Evolutionary conservation across 441 rosid species (phyloP), one percentile per base, ranked within the genome.

Genomic region (Omphalea diandra): DNA sequence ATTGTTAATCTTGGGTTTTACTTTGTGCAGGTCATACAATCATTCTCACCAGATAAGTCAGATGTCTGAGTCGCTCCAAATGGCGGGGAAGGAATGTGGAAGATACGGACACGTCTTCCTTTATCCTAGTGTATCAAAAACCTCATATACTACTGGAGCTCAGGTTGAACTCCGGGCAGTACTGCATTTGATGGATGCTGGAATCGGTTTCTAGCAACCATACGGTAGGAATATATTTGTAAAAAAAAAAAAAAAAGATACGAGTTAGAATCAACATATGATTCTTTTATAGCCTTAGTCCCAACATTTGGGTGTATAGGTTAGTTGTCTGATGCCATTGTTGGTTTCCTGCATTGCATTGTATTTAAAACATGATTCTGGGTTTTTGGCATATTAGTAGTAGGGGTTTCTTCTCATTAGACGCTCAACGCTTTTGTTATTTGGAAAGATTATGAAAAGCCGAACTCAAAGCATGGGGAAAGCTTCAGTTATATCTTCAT

Each of bases 11-110:
- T 14, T 0, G 0, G 40, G 49, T 44, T 69, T 55, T 20, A 41
- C 40, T 17, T 44, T 71, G 32, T 75, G 76, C 97, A 92, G 97
- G 97, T 88, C 80, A 69, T 82, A 78, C 78, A 68, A 85, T 85
- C 85, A 79, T 82, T 79, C 83, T 86, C 94, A 81, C 85, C 85
- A 83, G 84, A 85, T 86, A 86, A 81, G 88, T 85, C 72, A 53
- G 80, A 71, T 77, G 87, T 84, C 81, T 36, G 83, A 77, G 87
- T 83, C 79, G 80, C 87, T 80, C 85, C 79, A 69, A 68, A 65
- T 29, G 76, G 76, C 69, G 80, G 83, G 75, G 84, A 82, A 83
- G 84, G 84, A 75, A 58, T 44, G 59, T 64, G 82, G 88, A 83
- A 80, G 84, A 78, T 67, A 75, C 77, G 10, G 74, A 72, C 68